Base-by-base conservation (phyloP, 768 basidiomycete genomes). In the Coprinopsis strossmayeri region DNA sequence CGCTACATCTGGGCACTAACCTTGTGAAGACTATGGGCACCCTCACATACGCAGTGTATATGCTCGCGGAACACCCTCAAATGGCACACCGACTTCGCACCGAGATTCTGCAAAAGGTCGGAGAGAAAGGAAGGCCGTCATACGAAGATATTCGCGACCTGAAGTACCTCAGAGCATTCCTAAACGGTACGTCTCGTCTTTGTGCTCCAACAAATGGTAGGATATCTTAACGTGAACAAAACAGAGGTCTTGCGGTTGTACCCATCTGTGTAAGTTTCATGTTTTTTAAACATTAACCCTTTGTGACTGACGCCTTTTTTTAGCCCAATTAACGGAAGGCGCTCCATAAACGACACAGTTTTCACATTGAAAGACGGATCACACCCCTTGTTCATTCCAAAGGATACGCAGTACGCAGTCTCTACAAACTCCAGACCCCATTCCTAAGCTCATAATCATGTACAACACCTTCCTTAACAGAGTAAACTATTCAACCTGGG, bases 401-500 rank as follows among this genome's bases (percentile, higher is more conserved):
- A 15, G 15, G 30, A 32, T 15, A 32, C 30, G 15, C 30, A 32
- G 30, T 32, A 15, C 7, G 30, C 20, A 13, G n/a, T n/a, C n/a
- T n/a, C n/a, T n/a, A n/a, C n/a, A n/a, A n/a, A n/a, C n/a, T n/a
- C n/a, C n/a, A n/a, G n/a, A n/a, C n/a, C n/a, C n/a, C n/a, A n/a
- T n/a, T n/a, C n/a, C 11, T 9, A 34, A 1, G 11, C 32, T n/a
- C n/a, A n/a, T n/a, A n/a, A n/a, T n/a, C n/a, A n/a, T n/a, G n/a
- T n/a, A n/a, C n/a, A n/a, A n/a, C n/a, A n/a, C n/a, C n/a, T n/a
- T n/a, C n/a, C n/a, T n/a, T n/a, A n/a, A n/a, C 30, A 77, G 74
- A 43, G 57, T 69, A 3, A 50, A 65, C 0, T 84, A 81, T 55
- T 79, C 79, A 3, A 69, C 80, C 3, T 68, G 71, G 51, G 60